Conservation (phyloP, 495 filamentous ascomycete genomes). For the Talaromyces borbonicus region DNA sequence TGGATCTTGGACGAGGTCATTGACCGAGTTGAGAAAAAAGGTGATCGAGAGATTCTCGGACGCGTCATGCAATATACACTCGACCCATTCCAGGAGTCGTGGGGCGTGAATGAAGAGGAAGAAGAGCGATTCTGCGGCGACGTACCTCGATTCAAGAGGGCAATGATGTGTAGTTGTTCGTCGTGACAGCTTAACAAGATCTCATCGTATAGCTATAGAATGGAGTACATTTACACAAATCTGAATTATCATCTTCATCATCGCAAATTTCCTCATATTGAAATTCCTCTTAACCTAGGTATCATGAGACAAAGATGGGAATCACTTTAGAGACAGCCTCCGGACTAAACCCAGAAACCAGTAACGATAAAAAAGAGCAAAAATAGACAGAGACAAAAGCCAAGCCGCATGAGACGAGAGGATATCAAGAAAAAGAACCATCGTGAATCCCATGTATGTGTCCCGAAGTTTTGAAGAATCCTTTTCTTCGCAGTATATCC, state of each 20-base stretch:
- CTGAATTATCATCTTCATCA: neutral
- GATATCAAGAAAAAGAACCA: too few relatives aligned
- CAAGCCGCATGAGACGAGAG: too few relatives aligned
- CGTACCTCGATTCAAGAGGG: constrained; percentile 65
- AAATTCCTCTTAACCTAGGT: constrained; percentile 1
- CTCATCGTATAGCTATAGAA: too few relatives aligned
- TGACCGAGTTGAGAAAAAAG: constrained; percentile 69
- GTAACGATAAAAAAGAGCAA: neutral
- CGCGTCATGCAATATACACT: constrained; percentile 70
- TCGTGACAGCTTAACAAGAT: constrained; percentile 17
- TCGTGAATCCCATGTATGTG: too few relatives aligned
- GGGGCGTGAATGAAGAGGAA: constrained; percentile 58
- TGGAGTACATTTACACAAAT: neutral
- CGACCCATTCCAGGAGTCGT: constrained; percentile 74
- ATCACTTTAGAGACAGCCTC: neutral
- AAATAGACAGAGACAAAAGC: neutral
- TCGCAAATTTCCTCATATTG: constrained; percentile 4
- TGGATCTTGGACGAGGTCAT: constrained; percentile 96
- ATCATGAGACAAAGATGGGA: constrained; percentile 5
- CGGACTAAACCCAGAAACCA: neutral
- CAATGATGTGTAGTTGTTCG: constrained; percentile 86
- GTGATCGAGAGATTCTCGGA: constrained; percentile 67
- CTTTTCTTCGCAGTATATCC: too few relatives aligned
- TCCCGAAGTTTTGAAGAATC: too few relatives aligned
- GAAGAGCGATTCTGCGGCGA: constrained; percentile 81